phyloP scores from a whole-genome alignment of 148 eudicot species.

The Amaranthus cruentus region DNA sequence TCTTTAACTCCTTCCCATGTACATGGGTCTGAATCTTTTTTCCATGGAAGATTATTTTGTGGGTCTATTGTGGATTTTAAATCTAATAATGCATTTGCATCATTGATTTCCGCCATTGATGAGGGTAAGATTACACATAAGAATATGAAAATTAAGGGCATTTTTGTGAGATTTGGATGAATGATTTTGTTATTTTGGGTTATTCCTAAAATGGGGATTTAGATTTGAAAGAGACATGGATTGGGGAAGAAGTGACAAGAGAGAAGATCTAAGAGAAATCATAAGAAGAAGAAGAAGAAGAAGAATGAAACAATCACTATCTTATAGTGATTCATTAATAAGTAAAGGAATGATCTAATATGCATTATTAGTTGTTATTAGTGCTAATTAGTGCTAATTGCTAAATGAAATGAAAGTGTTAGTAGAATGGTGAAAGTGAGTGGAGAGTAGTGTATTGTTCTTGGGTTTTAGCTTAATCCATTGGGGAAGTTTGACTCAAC shows the following conservation, averaged over 20 bases:
- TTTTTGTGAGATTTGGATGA: not conserved
- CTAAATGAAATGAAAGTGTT: not conserved
- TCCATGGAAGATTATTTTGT: slow-evolving; percentile 37
- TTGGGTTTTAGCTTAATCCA: not conserved
- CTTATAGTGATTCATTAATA: not conserved
- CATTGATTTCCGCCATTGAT: slow-evolving; percentile 13
- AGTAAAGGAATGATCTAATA: not conserved
- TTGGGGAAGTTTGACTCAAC: not conserved
- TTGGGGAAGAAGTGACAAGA: slow-evolving; percentile 20
- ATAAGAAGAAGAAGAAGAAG: not conserved
- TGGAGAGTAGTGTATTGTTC: not conserved
- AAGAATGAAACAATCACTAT: not conserved
- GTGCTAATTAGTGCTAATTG: not conserved
- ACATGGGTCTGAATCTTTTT: slow-evolving; percentile 37
- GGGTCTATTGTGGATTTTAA: slow-evolving; percentile 42
- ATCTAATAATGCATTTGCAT: slow-evolving; percentile 29
- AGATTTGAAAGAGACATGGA: slow-evolving; percentile 19
- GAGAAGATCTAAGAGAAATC: slow-evolving; percentile 14
- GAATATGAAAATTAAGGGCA: not conserved
- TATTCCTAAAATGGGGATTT: not conserved
- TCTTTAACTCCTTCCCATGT: slow-evolving; percentile 72
- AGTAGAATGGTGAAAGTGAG: not conserved
- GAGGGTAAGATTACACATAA: not conserved
- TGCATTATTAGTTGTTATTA: not conserved
- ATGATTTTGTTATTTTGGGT: not conserved